A percentile compares a stretch with the other conserved stretches of the same genome.
Evolutionary conservation across 1,139 yeast genomes (phyloP).

Genomic region (Yamadazyma blattariae): DNA sequence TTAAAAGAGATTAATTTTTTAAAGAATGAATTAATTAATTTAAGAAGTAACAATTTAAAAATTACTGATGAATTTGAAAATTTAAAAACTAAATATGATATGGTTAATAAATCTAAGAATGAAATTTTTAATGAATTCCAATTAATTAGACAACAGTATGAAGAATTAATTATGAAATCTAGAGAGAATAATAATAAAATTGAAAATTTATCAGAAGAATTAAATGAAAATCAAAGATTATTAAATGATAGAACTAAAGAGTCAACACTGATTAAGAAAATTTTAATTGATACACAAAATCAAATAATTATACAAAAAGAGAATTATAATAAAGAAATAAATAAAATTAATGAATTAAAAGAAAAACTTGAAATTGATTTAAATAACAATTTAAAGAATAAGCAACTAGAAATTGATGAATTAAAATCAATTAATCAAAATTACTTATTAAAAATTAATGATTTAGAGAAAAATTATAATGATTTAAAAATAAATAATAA

Average conservation of each 20-base stretch:
- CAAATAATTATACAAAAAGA: conserved; percentile 45
- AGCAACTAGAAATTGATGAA: conserved; percentile 52
- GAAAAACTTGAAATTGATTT: conserved; percentile 54
- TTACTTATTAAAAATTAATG: conserved; percentile 25
- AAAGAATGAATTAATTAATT: conserved; percentile 31
- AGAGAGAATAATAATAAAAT: conserved; percentile 60
- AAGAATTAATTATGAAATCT: conserved; percentile 67
- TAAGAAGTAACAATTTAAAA: conserved; percentile 52
- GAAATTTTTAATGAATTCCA: conserved; percentile 56
- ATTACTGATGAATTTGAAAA: conserved; percentile 48
- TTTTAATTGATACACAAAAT: conserved; percentile 67
- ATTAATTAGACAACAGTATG: conserved; percentile 66
- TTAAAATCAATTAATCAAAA: conserved; percentile 28
- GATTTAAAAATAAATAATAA: conserved; percentile 16
- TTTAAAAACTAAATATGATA: conserved; percentile 50
- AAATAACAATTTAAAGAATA: conserved; percentile 45
- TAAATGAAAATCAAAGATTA: conserved; percentile 66
- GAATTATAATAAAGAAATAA: conserved; percentile 28
- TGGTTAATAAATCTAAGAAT: conserved; percentile 43
- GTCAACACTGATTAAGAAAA: conserved; percentile 65
- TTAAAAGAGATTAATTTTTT: conserved; percentile 34
- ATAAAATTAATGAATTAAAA: conserved; percentile 52
- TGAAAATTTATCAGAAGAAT: conserved; percentile 76
- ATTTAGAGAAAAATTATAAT: conserved; percentile 42
- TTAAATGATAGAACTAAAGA: conserved; percentile 82